Base-by-base conservation (phyloP, 1,139 yeast species). In the Zygoascus meyerae region DNA sequence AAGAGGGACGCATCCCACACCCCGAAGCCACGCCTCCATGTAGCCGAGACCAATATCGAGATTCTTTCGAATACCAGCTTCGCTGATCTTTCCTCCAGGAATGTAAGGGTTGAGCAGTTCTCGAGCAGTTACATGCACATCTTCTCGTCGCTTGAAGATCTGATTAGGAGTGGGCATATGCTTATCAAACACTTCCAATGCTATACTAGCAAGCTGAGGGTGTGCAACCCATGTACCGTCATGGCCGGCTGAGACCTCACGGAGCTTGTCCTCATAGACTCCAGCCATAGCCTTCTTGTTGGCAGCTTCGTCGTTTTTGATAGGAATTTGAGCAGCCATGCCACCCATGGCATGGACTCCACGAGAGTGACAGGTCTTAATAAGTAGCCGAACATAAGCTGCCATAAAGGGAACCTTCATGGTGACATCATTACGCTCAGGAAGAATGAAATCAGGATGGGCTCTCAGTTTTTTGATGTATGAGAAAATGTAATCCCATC, bases 211-310 rank as follows among this genome's bases (percentile, higher is more conserved):
- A 65, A 84, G 75, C 34, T 83, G 86, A 32, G 89, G 89, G 64
- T 83, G 89, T 39, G 89, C 89, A 61, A 83, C 83, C 89, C 90
- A 83, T 61, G 89, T 81, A 45, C 89, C 85, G 67, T 83, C 89
- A 64, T 85, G 84, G 47, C 89, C 90, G 48, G 84, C 82, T 51
- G 71, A 66, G 44, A 78, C 92, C 67, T 84, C 94, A 58, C 92
- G 75, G 58, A 79, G 71, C 70, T 83, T 83, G 68, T 83, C 90
- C 61, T 75, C 78, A 58, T 79, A 75, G 48, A 83, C 90, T 55
- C 81, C 81, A 55, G 78, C 81, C 79, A 83, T 78, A 42, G 87
- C 89, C 47, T 69, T 70, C 60, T 70, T 72, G 70, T 83, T 83
- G 59, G 83, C 80, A 49, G 70, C 75, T 41, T 75, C 73, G 59